Base-by-base conservation (phyloP, 1,284 basidiomycete species). In the Lentinula novae-zelandiae region DNA sequence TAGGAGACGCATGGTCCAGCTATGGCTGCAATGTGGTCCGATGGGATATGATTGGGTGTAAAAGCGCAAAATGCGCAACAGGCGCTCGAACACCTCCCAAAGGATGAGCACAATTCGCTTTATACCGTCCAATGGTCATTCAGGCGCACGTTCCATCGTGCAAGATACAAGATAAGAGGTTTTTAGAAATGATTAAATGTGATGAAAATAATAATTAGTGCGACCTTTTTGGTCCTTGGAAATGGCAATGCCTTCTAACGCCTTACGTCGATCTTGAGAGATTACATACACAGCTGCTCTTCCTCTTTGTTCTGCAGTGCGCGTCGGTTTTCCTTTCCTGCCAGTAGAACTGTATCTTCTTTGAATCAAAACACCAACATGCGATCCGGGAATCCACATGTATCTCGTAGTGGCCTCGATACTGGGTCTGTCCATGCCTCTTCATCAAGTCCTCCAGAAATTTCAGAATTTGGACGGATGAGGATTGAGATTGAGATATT, bases 401-500 rank as follows among this genome's bases (percentile, higher is more conserved):
- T 20, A 54, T 13, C 17, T 42, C 52, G 52, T 15, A 53, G 36
- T n/a, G 34, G 7, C 6, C 27, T 36, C 5, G 52, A 36, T 22
- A 36, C 62, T 49, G 54, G 61, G 22, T 39, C 48, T 12, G 54
- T 53, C n/a, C 50, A 59, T 36, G 67, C 58, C 31, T 51, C 44
- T 10, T 73, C 69, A 59, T 66, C 69, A 49, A 76, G 76, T 0
- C 69, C 76, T 4, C 63, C 77, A 44, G 76, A 76, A 10, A 66
- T 70, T 39, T 73, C 77, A 17, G 82, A 85, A 60, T 77, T 75
- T 50, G 72, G 73, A 27, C 73, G 75, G 9, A 73, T 83, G 70
- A 82, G 77, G 69, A 83, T 78, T 70, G 87, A 87, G 65, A 67
- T 80, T 39, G 72, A 76, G 20, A 39, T 59, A 2, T 67, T 82